These are phyloP conservation scores for Dioscorea zingiberensis DNA, from an alignment of 106 monocot genomes.

Conservation along the genomic window DNA sequence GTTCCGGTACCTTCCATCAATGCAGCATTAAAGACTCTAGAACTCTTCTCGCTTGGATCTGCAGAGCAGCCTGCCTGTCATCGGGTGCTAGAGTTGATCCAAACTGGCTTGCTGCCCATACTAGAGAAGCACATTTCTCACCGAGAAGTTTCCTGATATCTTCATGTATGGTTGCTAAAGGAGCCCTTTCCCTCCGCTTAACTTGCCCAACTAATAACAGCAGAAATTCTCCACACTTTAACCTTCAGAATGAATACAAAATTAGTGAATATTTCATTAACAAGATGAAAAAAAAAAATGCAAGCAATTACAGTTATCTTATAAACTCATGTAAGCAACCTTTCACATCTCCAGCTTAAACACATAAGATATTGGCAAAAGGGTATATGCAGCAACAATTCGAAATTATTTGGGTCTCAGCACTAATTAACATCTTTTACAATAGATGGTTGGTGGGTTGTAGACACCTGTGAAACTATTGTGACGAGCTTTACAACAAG, in stretches of 20 bases:
- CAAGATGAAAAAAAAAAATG: neutral
- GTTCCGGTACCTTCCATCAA: too few relatives aligned
- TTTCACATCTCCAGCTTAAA: too few relatives aligned
- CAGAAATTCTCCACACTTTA: constrained; percentile 92
- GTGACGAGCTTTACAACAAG: too few relatives aligned
- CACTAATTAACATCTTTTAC: too few relatives aligned
- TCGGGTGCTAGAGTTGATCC: constrained; percentile 75
- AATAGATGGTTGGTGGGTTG: too few relatives aligned
- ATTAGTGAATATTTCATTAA: neutral
- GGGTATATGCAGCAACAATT: too few relatives aligned
- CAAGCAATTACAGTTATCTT: neutral
- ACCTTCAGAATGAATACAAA: constrained; percentile 36
- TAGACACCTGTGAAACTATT: too few relatives aligned
- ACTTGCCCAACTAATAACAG: constrained; percentile 82
- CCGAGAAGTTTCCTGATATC: constrained; percentile 56
- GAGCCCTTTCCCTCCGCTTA: constrained; percentile 52
- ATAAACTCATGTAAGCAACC: too few relatives aligned
- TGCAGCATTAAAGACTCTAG: constrained; percentile 41
- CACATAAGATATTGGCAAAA: too few relatives aligned
- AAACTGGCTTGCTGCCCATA: constrained; percentile 91
- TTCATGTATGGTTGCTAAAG: constrained; percentile 54
- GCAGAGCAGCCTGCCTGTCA: constrained; percentile 69
- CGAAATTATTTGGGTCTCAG: too few relatives aligned
- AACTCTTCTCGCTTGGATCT: constrained; percentile 78
- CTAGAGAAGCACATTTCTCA: constrained; percentile 80